A percentile compares a stretch with the other conserved stretches of the same genome.
Conservation (phyloP, 1,284 basidiomycete genomes). For the Melampsora americana region DNA sequence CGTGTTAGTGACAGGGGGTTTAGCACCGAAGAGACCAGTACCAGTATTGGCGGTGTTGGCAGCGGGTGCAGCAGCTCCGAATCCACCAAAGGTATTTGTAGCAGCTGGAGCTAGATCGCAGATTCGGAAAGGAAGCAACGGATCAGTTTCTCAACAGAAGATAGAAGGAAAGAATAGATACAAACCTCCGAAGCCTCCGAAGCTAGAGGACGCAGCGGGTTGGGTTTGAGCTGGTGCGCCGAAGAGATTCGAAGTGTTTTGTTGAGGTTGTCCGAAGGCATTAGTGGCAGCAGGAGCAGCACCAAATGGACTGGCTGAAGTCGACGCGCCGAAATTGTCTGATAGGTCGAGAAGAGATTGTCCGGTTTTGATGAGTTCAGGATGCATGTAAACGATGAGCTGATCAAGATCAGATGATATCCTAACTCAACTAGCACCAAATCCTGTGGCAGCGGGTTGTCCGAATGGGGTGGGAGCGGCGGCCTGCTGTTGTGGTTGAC, state of each 20-base stretch:
- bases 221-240: constrained; percentile 38
- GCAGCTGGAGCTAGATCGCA: constrained; percentile 9
- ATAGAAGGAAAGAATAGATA: background rate
- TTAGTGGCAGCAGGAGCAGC: constrained; percentile 26
- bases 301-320: constrained; percentile 27
- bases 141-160: background rate
- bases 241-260: constrained; percentile 34
- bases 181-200: constrained; percentile 41
- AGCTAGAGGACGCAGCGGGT: constrained; percentile 21
- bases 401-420: background rate
- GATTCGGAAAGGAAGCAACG: background rate
- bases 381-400: background rate
- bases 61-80: constrained; percentile 20
- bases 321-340: constrained; percentile 37
- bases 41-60: constrained; percentile 21
- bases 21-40: constrained; percentile 33
- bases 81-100: constrained; percentile 30
- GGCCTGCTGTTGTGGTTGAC: constrained; percentile 20
- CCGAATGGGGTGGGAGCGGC: constrained; percentile 20
- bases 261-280: constrained; percentile 41
- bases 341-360: background rate
- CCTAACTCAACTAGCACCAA: constrained; percentile 35
- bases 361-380: background rate
- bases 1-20: constrained; percentile 23
- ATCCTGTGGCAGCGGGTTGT: constrained; percentile 33